Base-by-base conservation (phyloP, 768 basidiomycete genomes). In the Psilocybe tampanensis region DNA sequence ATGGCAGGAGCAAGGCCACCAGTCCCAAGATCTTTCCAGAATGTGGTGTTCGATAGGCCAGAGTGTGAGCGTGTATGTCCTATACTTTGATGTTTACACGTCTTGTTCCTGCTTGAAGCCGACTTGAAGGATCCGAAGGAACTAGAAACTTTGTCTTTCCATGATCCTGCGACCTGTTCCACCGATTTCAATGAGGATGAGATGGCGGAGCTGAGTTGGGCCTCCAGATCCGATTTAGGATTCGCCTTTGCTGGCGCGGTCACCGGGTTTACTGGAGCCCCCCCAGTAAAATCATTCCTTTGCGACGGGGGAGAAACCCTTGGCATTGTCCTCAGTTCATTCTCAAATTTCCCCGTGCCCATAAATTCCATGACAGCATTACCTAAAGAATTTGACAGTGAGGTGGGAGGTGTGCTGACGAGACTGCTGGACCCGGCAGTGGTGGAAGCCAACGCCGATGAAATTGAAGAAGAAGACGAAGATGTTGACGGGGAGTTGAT, bases 331-430 rank as follows among this genome's bases (percentile, higher is more conserved):
- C 66, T 67, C 32, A 70, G 54, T 32, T 70, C 69, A 12, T 60
- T 63, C 44, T 65, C 66, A 23, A 71, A 63, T 43, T 70, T 74
- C 8, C 70, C 61, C 18, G 74, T 65, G n/a, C 71, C 71, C 52
- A 78, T 64, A 47, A 80, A 72, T 8, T 76, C 76, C 44, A 74
- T 71, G 39, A 78, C 72, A 19, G 66, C 76, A 54, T 76, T 78
- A 17, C 78, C 78, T 11, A 83, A 71, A 3, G 71, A 84, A 65
- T 75, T 77, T 32, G 72, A 82, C 54, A 76, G 70, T 4, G 85
- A 85, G 17, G 84, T 86, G 12, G 82, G 83, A 4, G 84, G 85
- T 9, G 82, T 86, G 64, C 82, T 84, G 57, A 78, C 70, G 15
- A 75, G 70, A 56, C 79, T 80, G 57, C 72, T 73, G 8, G 79